These are phyloP conservation scores for Serpula lacrymans DNA, from an alignment of 768 basidiomycete genomes.

Conservation along the genomic window DNA sequence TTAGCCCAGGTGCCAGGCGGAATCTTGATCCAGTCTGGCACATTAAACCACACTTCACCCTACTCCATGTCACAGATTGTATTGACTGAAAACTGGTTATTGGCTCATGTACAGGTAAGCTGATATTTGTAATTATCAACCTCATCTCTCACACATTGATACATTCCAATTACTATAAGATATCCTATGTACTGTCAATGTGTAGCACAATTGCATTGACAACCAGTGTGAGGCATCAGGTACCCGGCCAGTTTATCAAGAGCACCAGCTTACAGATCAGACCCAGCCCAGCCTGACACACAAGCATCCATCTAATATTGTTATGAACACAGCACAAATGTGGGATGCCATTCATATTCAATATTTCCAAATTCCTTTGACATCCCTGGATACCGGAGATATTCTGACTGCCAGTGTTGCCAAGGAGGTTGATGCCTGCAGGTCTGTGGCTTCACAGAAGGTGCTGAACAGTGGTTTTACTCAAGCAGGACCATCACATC, in stretches of 20 bases:
- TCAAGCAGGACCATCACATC: no score
- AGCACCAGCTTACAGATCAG: slow-evolving; percentile 4
- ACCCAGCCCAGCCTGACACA: slow-evolving; percentile 1
- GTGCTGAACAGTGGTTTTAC: no score
- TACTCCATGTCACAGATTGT: slow-evolving; percentile 2
- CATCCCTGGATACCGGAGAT: not conserved
- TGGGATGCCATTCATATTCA: slow-evolving; percentile 16
- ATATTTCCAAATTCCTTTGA: slow-evolving; percentile 8
- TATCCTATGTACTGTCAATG: slow-evolving; percentile 5
- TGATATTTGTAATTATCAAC: not conserved
- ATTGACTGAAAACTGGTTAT: not conserved
- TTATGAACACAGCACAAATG: slow-evolving; percentile 26
- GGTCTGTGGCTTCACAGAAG: no score
- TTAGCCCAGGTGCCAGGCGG: no score
- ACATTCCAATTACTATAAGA: not conserved
- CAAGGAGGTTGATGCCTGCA: no score
- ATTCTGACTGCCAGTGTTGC: no score
- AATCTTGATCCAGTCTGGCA: slow-evolving; percentile 16
- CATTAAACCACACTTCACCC: not conserved
- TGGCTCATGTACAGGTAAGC: not conserved
- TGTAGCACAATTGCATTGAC: slow-evolving; percentile 3
- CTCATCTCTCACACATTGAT: not conserved
- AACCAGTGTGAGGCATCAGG: slow-evolving; percentile 1
- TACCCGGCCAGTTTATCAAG: not conserved
- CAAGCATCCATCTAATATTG: slow-evolving; percentile 3